A percentile compares a stretch with the other conserved stretches of the same genome.
Conservation (phyloP, 345 rosid species). For the Bretschneidera sinensis region DNA sequence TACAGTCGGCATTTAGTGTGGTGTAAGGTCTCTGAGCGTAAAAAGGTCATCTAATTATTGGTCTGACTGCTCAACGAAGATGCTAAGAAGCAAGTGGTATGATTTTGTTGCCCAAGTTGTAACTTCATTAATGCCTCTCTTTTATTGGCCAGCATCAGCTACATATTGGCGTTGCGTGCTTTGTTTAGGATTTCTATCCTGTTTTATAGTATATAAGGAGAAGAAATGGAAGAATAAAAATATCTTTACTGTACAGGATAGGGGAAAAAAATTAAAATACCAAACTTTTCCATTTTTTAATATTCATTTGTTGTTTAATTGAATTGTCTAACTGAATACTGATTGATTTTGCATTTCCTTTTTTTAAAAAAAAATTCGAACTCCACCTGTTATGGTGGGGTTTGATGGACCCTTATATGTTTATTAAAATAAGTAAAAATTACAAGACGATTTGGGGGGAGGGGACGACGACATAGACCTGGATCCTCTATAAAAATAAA, state of each 20-base stretch:
- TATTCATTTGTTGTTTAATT: background rate
- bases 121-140: background rate
- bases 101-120: background rate
- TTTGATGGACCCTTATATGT: too few species aligned
- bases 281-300: background rate
- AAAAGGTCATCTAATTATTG: background rate
- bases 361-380: too few species aligned
- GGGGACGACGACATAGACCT: too few species aligned
- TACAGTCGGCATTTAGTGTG: slow-evolving; percentile 85
- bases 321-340: background rate
- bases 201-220: too few species aligned
- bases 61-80: background rate
- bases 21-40: slow-evolving; percentile 33
- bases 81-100: background rate
- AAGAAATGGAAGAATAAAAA: too few species aligned
- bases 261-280: background rate
- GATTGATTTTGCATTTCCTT: too few species aligned
- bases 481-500: too few species aligned
- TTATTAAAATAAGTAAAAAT: too few species aligned
- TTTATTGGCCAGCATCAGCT: background rate
- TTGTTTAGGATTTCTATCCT: background rate
- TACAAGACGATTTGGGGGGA: too few species aligned
- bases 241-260: background rate
- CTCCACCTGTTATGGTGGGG: too few species aligned
- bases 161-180: slow-evolving; percentile 1